phyloP scores from a whole-genome alignment of 257 asterid species.

The Nyctanthes arbortristis region DNA sequence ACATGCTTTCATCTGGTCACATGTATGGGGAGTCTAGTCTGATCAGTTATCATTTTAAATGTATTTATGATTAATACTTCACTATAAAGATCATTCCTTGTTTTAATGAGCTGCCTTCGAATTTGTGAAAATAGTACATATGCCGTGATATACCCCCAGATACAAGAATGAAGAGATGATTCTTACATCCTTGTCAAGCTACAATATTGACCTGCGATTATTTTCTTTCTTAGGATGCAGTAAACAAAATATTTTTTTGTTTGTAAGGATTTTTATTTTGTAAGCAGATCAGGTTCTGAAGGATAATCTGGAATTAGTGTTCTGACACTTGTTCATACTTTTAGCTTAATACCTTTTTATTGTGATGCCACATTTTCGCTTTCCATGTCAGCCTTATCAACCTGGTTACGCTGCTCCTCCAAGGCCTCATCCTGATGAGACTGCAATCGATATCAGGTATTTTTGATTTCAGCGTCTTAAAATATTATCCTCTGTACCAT shows the following conservation, averaged over 20 bases:
- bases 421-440: conserved; percentile 73
- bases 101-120: not conserved
- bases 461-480: conserved; percentile 19
- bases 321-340: not conserved
- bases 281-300: not conserved
- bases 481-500: not conserved
- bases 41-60: not conserved
- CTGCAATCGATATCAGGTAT: conserved; percentile 84
- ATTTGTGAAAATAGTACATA: not conserved
- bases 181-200: not conserved
- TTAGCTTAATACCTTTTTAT: conserved; percentile 1
- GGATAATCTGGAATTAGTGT: not conserved
- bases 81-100: not conserved
- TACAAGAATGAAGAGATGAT: not conserved
- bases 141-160: not conserved
- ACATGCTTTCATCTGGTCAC: not conserved
- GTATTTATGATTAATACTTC: not conserved
- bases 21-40: not conserved
- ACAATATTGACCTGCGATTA: not conserved
- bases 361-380: conserved; percentile 17
- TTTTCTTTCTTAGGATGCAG: not conserved
- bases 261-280: not conserved
- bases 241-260: not conserved
- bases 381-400: conserved; percentile 66
- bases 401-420: conserved; percentile 90